Conservation (phyloP, 805 yeast species). For the Starmera caribaea region DNA sequence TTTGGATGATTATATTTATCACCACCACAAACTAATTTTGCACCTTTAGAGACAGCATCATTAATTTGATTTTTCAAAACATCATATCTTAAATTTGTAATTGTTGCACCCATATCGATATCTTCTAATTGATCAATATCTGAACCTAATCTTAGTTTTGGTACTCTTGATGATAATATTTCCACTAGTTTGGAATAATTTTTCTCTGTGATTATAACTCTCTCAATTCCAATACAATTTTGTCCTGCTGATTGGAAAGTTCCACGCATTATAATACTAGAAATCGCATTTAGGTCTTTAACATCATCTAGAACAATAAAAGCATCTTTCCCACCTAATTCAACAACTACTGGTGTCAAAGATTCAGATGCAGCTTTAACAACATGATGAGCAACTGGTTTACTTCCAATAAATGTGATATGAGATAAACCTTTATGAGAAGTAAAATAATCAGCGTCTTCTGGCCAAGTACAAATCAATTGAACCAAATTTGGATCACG, state of each 20-base stretch:
- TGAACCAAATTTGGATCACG: slow-evolving; percentile 80
- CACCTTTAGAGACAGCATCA: slow-evolving; percentile 78
- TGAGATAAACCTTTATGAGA: slow-evolving; percentile 77
- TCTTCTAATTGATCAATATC: slow-evolving; percentile 86
- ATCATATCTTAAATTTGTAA: slow-evolving; percentile 66
- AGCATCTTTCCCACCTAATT: slow-evolving; percentile 95
- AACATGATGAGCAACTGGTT: slow-evolving; percentile 86
- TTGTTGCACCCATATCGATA: slow-evolving; percentile 95
- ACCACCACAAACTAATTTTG: slow-evolving; percentile 75
- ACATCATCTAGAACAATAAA: slow-evolving; percentile 79
- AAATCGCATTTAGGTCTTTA: slow-evolving; percentile 41
- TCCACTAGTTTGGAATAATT: slow-evolving; percentile 56
- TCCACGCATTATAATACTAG: slow-evolving; percentile 87
- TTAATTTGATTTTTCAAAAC: slow-evolving; percentile 54
- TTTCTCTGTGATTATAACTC: slow-evolving; percentile 73
- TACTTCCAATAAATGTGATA: slow-evolving; percentile 93
- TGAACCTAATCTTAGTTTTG: slow-evolving; percentile 68
- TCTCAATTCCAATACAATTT: slow-evolving; percentile 94
- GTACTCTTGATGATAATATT: slow-evolving; percentile 48
- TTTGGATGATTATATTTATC: slow-evolving; percentile 74
- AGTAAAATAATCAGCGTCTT: slow-evolving; percentile 78
- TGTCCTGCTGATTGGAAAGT: slow-evolving; percentile 97
- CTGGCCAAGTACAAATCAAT: slow-evolving; percentile 81
- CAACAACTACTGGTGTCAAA: slow-evolving; percentile 93
- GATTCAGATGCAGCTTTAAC: slow-evolving; percentile 72